Conservation (phyloP, 2,329 filamentous ascomycete genomes). For the Alternaria metachromatica region DNA sequence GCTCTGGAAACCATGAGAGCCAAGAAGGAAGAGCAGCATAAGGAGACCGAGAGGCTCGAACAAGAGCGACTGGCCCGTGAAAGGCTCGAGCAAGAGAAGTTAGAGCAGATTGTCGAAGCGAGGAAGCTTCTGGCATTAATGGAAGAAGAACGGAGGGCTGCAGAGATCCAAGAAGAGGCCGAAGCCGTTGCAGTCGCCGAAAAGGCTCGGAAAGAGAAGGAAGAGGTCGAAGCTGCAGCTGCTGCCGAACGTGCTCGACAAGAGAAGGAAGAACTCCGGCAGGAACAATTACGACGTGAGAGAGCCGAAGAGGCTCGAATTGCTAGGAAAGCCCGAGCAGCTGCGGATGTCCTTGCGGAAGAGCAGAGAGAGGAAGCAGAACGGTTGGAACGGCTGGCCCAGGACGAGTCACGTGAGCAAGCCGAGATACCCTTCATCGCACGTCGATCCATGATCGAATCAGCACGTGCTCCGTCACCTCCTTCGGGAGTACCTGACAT, state of each 20-base stretch:
- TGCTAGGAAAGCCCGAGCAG: slow-evolving; percentile 9
- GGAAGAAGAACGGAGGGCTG: slow-evolving; percentile 10
- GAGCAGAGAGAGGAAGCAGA: slow-evolving; percentile 10
- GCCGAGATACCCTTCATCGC: slow-evolving; percentile 2
- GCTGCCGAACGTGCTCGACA: slow-evolving; percentile 2
- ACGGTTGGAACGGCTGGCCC: background rate
- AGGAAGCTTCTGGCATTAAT: slow-evolving; percentile 10
- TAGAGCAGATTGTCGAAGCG: slow-evolving; percentile 12
- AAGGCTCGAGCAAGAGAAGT: slow-evolving; percentile 9
- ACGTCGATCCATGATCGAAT: slow-evolving; percentile 10
- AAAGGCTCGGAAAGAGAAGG: slow-evolving; percentile 7
- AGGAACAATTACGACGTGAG: slow-evolving; percentile 11
- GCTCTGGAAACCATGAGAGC: background rate
- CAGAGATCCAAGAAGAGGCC: slow-evolving; percentile 7
- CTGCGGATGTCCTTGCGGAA: slow-evolving; percentile 1
- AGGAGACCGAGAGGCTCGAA: slow-evolving; percentile 5
- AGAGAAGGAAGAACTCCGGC: background rate
- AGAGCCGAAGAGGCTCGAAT: slow-evolving; percentile 7
- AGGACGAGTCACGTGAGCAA: slow-evolving; percentile 14
- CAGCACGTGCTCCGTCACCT: slow-evolving; percentile 21
- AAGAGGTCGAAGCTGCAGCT: slow-evolving; percentile 4
- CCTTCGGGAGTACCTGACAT: slow-evolving; percentile 8
- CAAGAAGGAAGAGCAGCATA: background rate
- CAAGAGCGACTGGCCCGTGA: slow-evolving; percentile 5
- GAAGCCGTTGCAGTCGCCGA: slow-evolving; percentile 9